phyloP scores from a whole-genome alignment of 2,329 filamentous ascomycete species.

The Diaporthe sp. region DNA sequence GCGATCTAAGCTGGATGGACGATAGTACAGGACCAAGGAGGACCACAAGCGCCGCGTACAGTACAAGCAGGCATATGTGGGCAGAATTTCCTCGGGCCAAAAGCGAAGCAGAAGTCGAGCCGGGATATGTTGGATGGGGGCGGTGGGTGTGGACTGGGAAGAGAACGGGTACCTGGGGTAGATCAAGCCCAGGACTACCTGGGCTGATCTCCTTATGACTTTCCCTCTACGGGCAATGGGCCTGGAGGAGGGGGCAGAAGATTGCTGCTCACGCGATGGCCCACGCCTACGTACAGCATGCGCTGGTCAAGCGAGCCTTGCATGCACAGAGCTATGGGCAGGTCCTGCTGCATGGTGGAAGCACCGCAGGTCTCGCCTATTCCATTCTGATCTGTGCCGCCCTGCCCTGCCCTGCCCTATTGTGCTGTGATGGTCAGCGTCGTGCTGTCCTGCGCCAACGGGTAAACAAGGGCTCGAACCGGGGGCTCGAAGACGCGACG shows the following conservation, averaged over 20 bases:
- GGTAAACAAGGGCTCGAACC: not conserved
- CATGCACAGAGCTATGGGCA: constrained; percentile 13
- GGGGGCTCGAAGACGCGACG: not conserved
- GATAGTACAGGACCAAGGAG: constrained; percentile 25
- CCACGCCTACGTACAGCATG: constrained; percentile 3
- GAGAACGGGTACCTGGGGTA: constrained; percentile 24
- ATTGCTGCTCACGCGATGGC: constrained; percentile 32
- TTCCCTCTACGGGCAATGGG: constrained; percentile 3
- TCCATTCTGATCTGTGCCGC: not conserved
- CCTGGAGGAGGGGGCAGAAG: constrained; percentile 16
- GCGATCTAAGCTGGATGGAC: constrained; percentile 31
- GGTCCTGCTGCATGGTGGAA: constrained; percentile 14
- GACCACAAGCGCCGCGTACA: constrained; percentile 6
- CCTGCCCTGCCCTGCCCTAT: not conserved
- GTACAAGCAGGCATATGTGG: constrained; percentile 15
- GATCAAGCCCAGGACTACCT: constrained; percentile 30
- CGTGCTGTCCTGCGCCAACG: not conserved
- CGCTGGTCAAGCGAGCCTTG: constrained; percentile 19
- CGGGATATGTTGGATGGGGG: not conserved
- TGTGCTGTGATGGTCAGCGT: not conserved
- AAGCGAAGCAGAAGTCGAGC: constrained; percentile 16
- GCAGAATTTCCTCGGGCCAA: not conserved
- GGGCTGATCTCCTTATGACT: constrained; percentile 21
- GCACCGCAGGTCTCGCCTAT: constrained; percentile 19
- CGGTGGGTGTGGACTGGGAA: not conserved